Evolutionary conservation across 192 early-diverging fungal species (phyloP).

Genomic region (Linderina pennispora): DNA sequence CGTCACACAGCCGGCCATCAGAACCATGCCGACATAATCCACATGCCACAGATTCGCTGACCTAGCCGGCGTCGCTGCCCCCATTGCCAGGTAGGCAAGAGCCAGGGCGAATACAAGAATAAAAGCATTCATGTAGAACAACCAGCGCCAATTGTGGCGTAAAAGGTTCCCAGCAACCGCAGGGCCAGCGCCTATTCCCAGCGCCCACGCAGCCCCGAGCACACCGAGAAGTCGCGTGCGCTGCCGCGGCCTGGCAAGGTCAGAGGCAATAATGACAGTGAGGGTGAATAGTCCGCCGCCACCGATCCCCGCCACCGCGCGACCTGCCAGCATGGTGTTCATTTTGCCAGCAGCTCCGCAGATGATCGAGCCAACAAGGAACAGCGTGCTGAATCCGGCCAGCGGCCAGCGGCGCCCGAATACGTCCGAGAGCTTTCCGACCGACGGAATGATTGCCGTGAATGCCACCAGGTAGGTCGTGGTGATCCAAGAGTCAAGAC

Average conservation of each 20-base stretch:
- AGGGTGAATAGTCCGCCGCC: slow-evolving; percentile 40
- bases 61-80: slow-evolving; percentile 6
- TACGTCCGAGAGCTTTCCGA: slow-evolving; percentile 44
- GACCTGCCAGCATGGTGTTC: slow-evolving; percentile 49
- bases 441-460: slow-evolving; percentile 42
- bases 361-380: slow-evolving; percentile 33
- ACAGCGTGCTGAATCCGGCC: slow-evolving; percentile 18
- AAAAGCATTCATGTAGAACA: slow-evolving; percentile 41
- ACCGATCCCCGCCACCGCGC: slow-evolving; percentile 46
- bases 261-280: slow-evolving; percentile 48
- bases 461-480: slow-evolving; percentile 50
- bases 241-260: slow-evolving; percentile 16
- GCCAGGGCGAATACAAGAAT: slow-evolving; percentile 31
- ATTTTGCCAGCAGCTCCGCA: slow-evolving; percentile 48
- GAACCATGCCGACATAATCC: slow-evolving; percentile 47
- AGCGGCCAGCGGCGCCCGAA: slow-evolving; percentile 39
- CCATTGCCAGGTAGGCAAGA: slow-evolving; percentile 25
- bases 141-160: slow-evolving; percentile 42
- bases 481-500: slow-evolving; percentile 71
- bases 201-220: slow-evolving; percentile 24
- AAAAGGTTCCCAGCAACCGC: slow-evolving; percentile 46
- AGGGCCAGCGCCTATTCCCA: slow-evolving; percentile 53
- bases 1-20: slow-evolving; percentile 37
- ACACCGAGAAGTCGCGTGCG: slow-evolving; percentile 18
- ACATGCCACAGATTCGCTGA: slow-evolving; percentile 29